Base-by-base conservation (phyloP, 129 eudicot species). In the Flaveria sonorensis region DNA sequence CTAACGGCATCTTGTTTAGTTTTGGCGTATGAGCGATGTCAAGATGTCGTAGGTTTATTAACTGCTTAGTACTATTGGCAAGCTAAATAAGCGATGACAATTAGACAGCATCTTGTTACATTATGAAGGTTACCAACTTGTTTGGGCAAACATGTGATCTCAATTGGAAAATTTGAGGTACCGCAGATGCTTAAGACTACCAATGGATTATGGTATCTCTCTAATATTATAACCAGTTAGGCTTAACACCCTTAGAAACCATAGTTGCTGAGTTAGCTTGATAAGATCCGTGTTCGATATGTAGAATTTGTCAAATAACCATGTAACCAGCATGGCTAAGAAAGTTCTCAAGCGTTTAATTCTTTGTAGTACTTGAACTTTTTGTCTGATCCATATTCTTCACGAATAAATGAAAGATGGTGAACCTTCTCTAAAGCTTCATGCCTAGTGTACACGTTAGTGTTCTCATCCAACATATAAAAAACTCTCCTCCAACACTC, bases 401-500 rank as follows among this genome's bases (percentile, higher is more conserved):
- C 4, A 28, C 11, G 11, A 16, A 30, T 13, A 63, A 13, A 28
- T 13, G 69, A 63, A 32, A 63, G 4, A 5, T 28, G 69, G 20
- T 13, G 46, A 4, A 24, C 14, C 11, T 30, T 63, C 20, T 63
- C 45, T 0, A 6, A 63, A 63, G 12, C 4, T 28, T 63, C 68
- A 14, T 0, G 3, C 7, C 0, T 60, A 21, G 12, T 3, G 7
- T 24, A 2, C 0, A 3, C 66, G 4, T 60, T 18, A 8, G 13
- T 6, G 46, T 62, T 63, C 6, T 30, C 69, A 63, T 30, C 45
- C 20, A 30, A 12, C 45, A 4, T 26, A 63, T 14, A 10, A 32
- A 63, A 63, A 63, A 63, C 32, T 63, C 69, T 28, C 69, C 69
- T 13, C 42, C 69, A 30, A 63, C 45, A 63, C 45, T 30, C 3